These are phyloP conservation scores for Macrophomina phaseolina DNA, from an alignment of 2,329 filamentous ascomycete species.

Conservation along the genomic window DNA sequence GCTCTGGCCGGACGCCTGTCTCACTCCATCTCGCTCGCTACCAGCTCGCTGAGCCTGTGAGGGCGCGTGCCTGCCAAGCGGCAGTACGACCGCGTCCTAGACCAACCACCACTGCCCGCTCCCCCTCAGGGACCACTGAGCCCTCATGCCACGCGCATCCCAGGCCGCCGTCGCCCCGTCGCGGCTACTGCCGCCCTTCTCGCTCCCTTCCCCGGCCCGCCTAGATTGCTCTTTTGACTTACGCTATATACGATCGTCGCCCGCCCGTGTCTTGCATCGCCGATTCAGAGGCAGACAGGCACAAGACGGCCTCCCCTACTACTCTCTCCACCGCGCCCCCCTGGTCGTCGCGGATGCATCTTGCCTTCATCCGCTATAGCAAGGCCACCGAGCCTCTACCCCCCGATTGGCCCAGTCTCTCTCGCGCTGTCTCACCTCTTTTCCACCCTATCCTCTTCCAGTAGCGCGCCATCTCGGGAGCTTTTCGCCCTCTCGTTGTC, in stretches of 20 bases:
- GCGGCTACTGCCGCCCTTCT: slow-evolving; percentile 9
- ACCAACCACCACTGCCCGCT: neutral
- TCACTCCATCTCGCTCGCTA: neutral
- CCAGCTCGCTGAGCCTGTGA: neutral
- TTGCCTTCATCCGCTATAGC: neutral
- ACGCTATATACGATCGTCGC: slow-evolving; percentile 2
- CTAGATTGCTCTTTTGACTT: neutral
- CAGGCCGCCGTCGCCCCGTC: neutral
- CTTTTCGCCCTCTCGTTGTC: neutral
- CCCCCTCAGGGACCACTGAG: neutral
- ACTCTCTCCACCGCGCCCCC: neutral
- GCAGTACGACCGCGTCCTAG: neutral
- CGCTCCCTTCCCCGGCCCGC: neutral
- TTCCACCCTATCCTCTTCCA: neutral
- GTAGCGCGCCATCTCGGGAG: neutral
- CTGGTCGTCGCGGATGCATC: too few species aligned
- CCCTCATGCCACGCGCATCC: neutral
- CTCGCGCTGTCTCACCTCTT: neutral
- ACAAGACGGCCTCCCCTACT: neutral
- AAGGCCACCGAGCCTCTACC: neutral
- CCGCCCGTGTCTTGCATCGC: neutral
- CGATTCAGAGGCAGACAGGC: neutral
- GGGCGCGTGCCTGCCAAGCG: neutral
- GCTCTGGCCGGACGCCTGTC: neutral
- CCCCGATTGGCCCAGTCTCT: neutral